Evolutionary conservation across 805 yeast genomes (phyloP), one percentile per base, ranked within the genome.

Genomic region (Soucietia sequanensis): DNA sequence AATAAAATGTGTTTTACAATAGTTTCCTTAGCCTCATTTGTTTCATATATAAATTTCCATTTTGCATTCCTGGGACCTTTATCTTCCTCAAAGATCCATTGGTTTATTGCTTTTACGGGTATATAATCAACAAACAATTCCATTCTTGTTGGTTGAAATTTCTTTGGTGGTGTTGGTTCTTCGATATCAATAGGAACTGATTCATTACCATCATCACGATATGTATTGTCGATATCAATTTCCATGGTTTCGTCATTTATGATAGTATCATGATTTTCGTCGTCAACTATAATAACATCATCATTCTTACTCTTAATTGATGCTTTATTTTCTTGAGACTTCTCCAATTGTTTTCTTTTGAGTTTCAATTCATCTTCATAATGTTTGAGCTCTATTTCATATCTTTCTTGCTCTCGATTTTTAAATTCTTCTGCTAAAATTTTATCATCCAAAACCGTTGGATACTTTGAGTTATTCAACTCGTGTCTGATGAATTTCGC

Each of bases 31-130:
- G 62, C 65, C 5, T 62, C 65, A 24, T 50, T 45, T 8, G 38
- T 47, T 18, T 52, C 58, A 39, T 63, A 70, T 12, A 58, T 56
- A n/a, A 71, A 48, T 33, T 60, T 60, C 76, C 77, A 71, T 30
- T 65, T 47, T 2, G 73, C 76, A 46, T 70, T 65, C 26, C 50
- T 48, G 8, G 77, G 74, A 9, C 69, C 71, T 26, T 50, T 52
- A 34, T 61, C 66, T 39, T 70, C 77, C 46, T 70, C 72, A 42
- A 58, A 72, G 11, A 70, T 65, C 75, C 76, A 70, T 27, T 57
- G 59, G 35, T 63, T 65, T 3, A 68, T 57, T 12, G 72, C 72
- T 41, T 66, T 64, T 15, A 68, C 73, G 0, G 75, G 75, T 26
- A 71, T 60, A 42, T 50, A 71, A 42, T 70, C 76, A 27, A 67